phyloP scores from a whole-genome alignment of 225 moss, liverwort and hornwort genomes.

The Pseudisothecium myosuroides region DNA sequence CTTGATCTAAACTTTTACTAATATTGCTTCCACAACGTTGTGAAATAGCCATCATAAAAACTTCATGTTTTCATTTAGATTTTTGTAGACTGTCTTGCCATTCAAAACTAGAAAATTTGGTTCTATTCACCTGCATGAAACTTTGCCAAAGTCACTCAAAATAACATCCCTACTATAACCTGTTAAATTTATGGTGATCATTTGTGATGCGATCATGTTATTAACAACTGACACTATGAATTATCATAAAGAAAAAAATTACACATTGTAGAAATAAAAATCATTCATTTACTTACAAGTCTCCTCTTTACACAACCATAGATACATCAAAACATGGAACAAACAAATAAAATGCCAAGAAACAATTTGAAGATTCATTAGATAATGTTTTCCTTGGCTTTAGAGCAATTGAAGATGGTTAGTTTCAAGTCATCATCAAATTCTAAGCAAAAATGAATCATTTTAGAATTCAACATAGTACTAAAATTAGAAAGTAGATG shows the following conservation, averaged over 20 bases:
- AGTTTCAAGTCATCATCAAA: neutral
- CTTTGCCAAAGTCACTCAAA: neutral
- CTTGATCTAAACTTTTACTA: neutral
- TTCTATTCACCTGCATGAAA: neutral
- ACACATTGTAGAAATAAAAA: neutral
- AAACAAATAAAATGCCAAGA: fast-evolving
- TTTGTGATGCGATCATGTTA: neutral
- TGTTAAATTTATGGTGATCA: neutral
- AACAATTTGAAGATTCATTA: neutral
- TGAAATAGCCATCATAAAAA: neutral
- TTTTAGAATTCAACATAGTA: neutral
- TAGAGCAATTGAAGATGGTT: neutral
- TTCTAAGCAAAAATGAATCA: neutral
- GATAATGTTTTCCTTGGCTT: neutral
- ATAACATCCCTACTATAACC: neutral
- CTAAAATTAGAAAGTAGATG: neutral
- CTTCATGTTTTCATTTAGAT: neutral
- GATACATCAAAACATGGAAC: neutral
- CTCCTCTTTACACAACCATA: neutral
- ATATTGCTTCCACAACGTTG: fast-evolving
- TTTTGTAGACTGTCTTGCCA: neutral
- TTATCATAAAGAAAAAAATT: neutral
- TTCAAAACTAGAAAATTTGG: neutral
- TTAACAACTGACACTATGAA: neutral
- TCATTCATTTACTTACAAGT: neutral